Evolutionary conservation across 129 eudicot genomes (phyloP), one percentile per base, ranked within the genome.

Genomic region (Tagetes erecta): DNA sequence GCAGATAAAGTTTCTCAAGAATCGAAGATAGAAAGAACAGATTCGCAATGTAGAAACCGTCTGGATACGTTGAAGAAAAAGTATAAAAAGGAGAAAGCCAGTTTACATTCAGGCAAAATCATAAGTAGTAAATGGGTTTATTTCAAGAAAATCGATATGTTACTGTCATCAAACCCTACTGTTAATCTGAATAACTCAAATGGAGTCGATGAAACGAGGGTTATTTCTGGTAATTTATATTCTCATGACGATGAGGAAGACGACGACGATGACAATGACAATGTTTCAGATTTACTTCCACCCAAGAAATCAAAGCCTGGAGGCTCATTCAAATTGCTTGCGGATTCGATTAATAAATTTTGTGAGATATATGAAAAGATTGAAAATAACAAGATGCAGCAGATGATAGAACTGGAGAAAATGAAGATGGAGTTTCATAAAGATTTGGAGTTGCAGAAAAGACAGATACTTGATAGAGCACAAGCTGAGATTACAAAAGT

Each of bases 31-130:
- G 90, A 84, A 47, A 84, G 96, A 64, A 80, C 96, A 0, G 90
- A 92, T 53, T 82, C 95, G 60, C 98, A 92, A 63, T 89, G 98
- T 71, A 73, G 98, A 60, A 92, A 92, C 80, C 94, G 96, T 59
- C 76, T 92, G 68, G 95, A 89, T 80, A 89, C 96, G 8, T 74
- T 92, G 84, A 92, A 89, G 75, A 92, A 92, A 79, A 92, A 92
- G 75, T 92, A 92, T 88, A 92, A 89, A 60, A 89, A 92, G 76
- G 98, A 92, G 79, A 92, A 86, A 69, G 51, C 58, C 64, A 80
- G 47, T 75, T 40, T 74, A 13, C 78, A 72, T 1, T 87, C 63
- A 30, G 45, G n/a, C 51, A 49, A 64, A 57, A 63, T 80, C 72
- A 44, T 47, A 8, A 72, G 75, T 51, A 81, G 81, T 56, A 82